These are phyloP conservation scores for Starmera quercuum DNA, from an alignment of 805 yeast species.

Conservation along the genomic window DNA sequence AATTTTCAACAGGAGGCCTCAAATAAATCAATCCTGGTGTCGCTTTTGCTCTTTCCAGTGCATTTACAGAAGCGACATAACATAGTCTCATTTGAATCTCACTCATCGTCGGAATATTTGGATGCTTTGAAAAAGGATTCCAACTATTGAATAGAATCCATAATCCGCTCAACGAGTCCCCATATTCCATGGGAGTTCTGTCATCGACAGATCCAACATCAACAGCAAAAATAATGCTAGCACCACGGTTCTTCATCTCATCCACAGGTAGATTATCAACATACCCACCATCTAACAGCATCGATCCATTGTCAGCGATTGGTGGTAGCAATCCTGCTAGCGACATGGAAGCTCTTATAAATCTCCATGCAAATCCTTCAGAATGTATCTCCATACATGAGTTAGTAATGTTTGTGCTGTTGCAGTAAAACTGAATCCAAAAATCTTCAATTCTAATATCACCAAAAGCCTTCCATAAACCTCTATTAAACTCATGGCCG, in stretches of 20 bases:
- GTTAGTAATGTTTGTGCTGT: conserved; percentile 91
- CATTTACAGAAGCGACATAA: conserved; percentile 91
- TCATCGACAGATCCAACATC: conserved; percentile 97
- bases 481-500: conserved; percentile 95
- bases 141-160: conserved; percentile 85
- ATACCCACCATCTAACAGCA: conserved; percentile 95
- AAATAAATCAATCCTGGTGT: conserved; percentile 82
- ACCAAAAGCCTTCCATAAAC: conserved; percentile 95
- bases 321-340: conserved; percentile 91
- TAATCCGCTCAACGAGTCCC: conserved; percentile 86
- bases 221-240: conserved; percentile 79
- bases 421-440: conserved; percentile 84
- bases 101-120: conserved; percentile 89
- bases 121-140: conserved; percentile 84
- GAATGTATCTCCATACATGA: conserved; percentile 93
- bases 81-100: conserved; percentile 91
- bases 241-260: conserved; percentile 89
- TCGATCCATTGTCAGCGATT: conserved; percentile 79
- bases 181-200: conserved; percentile 80
- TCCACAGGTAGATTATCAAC: conserved; percentile 87
- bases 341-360: conserved; percentile 93
- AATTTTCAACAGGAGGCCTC: conserved; percentile 90
- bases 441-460: conserved; percentile 90
- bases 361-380: conserved; percentile 92
- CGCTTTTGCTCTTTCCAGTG: conserved; percentile 76